Evolutionary conservation across 441 rosid genomes (phyloP).

Genomic region (Capsella rubella): DNA sequence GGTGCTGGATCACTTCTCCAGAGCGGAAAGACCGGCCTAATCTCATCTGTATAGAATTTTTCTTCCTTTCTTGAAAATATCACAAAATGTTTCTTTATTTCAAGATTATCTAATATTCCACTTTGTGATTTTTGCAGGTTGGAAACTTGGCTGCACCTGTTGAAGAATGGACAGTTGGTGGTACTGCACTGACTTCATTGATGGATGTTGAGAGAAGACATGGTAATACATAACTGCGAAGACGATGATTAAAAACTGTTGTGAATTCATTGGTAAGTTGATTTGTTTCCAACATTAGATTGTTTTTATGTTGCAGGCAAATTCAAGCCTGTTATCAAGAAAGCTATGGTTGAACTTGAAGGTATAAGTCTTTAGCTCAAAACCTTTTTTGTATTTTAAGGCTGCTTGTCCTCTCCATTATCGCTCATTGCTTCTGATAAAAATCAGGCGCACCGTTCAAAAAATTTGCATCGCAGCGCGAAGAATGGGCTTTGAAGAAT

Average conservation of each 20-base stretch:
- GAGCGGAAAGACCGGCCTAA: conserved; percentile 82
- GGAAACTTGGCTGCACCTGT: conserved; percentile 86
- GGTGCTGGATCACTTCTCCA: conserved; percentile 94
- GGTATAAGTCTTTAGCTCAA: conserved; percentile 50
- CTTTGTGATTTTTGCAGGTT: conserved; percentile 55
- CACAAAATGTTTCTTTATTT: conserved; percentile 5
- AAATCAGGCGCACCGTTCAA: conserved; percentile 87
- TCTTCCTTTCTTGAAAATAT: conserved; percentile 10
- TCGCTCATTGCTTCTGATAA: conserved; percentile 3
- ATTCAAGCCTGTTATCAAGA: conserved; percentile 97
- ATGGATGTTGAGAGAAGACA: conserved; percentile 99
- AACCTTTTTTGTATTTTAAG: not conserved
- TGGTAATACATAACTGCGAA: conserved; percentile 50
- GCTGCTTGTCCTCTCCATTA: not conserved
- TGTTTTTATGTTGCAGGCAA: conserved; percentile 59
- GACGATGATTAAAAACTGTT: not conserved
- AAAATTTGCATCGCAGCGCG: conserved; percentile 74
- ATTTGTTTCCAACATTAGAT: not conserved
- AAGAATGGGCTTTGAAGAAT: conserved; percentile 90
- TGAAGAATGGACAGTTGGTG: conserved; percentile 89
- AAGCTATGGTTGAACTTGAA: conserved; percentile 99
- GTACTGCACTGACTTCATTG: conserved; percentile 86
- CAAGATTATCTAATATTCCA: conserved; percentile 3
- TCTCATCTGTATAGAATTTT: conserved; percentile 70
- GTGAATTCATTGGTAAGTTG: not conserved